A percentile compares a stretch with the other conserved stretches of the same genome.
Conservation (phyloP, 441 rosid species). For the Gossypium gossypioides region DNA sequence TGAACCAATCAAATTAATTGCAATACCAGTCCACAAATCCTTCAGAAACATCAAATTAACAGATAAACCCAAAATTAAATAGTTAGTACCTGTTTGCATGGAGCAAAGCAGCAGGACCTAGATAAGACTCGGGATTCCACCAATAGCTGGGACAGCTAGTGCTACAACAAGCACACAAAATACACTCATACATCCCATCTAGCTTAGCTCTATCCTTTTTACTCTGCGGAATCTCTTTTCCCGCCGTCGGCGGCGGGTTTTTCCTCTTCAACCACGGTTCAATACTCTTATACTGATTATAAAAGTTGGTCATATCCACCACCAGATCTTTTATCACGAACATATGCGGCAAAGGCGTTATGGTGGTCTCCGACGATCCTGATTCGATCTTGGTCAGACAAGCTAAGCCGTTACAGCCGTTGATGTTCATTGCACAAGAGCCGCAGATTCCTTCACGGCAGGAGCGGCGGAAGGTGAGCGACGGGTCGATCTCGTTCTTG, state of each 20-base stretch:
- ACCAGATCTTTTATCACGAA: slow-evolving; percentile 89
- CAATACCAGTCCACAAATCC: not conserved
- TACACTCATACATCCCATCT: slow-evolving; percentile 80
- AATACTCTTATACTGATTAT: slow-evolving; percentile 87
- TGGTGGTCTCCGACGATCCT: slow-evolving; percentile 28
- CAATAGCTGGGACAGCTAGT: slow-evolving; percentile 95
- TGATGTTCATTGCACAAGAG: slow-evolving; percentile 31
- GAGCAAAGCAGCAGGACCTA: slow-evolving; percentile 91
- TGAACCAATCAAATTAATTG: not conserved
- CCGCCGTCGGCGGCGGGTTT: slow-evolving; percentile 50
- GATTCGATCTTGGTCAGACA: slow-evolving; percentile 72
- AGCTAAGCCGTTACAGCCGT: slow-evolving; percentile 88
- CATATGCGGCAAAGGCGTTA: slow-evolving; percentile 92
- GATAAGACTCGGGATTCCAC: slow-evolving; percentile 95
- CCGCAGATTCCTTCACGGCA: slow-evolving; percentile 89
- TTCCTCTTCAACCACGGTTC: slow-evolving; percentile 99
- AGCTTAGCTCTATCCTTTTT: slow-evolving; percentile 82
- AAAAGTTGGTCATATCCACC: slow-evolving; percentile 34
- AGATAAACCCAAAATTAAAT: not conserved
- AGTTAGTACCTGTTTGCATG: slow-evolving; percentile 72
- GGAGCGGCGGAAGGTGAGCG: slow-evolving; percentile 86
- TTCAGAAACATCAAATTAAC: not conserved
- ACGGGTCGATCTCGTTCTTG: slow-evolving; percentile 86
- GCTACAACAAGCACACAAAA: slow-evolving; percentile 47
- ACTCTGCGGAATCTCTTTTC: slow-evolving; percentile 77